Base-by-base conservation (phyloP, 2,329 filamentous ascomycete genomes). In the Penicillium capsulatum region DNA sequence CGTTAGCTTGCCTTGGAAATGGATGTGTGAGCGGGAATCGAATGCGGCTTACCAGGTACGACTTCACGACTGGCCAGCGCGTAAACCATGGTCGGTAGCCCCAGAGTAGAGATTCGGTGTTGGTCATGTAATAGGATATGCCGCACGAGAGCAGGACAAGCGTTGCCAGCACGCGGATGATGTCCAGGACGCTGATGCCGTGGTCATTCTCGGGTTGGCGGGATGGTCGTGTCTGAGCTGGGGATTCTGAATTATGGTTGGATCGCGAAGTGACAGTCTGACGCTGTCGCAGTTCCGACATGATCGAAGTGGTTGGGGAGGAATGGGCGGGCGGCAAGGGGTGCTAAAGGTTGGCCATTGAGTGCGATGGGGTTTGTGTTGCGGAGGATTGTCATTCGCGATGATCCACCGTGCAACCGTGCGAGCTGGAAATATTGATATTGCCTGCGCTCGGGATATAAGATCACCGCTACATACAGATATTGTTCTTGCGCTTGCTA, bases 71-170 rank as follows among this genome's bases (percentile, higher is more conserved):
- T 69, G 54, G 76, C 64, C 56, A 74, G 27, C 60, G 73, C 59
- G 67, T 83, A 56, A 71, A 84, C 81, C 68, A 82, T 55, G 66
- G 84, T 67, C 66, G 73, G 69, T 70, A 83, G 50, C 73, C 81
- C 83, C 84, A 92, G 41, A 80, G 74, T 48, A 82, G 72, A 42
- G 78, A 82, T 59, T 86, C 78, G 45, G 83, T 83, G 46, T 75
- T 73, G 31, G 84, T 88, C 52, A 86, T 73, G 48, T 90, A 78
- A 65, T 90, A 91, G 67, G 84, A 89, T 38, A 90, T 70, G 13
- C 77, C 81, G 55, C 75, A 79, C 16, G 80, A 85, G 32, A 82
- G 76, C 30, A 86, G 52, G 22, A 83, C 50, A 10, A 90, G 64
- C 38, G 86, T 86, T 20, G 75, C 75, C 31, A 89, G 56, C 19